Percentiles rank a stretch among this genome's conserved stretches.
phyloP scores from a whole-genome alignment of 352 stramenopile species.

The Poterioochromonas sp. region DNA sequence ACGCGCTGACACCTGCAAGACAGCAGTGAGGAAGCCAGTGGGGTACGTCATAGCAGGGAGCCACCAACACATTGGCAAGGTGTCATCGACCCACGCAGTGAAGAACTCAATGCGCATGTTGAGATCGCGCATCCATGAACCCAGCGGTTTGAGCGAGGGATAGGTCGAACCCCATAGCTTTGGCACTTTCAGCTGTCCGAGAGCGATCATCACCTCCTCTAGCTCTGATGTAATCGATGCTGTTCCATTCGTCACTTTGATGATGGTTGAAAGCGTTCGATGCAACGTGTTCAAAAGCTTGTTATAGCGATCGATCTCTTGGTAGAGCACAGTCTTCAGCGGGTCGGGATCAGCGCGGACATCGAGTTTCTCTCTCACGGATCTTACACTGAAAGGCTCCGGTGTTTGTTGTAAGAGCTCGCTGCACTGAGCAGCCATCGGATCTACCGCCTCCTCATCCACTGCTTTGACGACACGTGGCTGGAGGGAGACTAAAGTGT shows the following conservation, averaged over 20 bases:
- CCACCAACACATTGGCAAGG: conserved; percentile 79
- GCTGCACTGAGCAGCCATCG: conserved; percentile 65
- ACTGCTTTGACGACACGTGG: conserved; percentile 38
- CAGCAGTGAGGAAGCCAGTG: conserved; percentile 85
- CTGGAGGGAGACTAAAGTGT: conserved; percentile 76
- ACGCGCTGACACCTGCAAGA: conserved; percentile 82
- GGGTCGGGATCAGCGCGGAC: conserved; percentile 70
- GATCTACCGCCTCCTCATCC: conserved; percentile 71
- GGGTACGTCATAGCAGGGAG: conserved; percentile 90
- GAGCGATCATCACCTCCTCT: conserved; percentile 77
- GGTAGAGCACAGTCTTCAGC: conserved; percentile 83
- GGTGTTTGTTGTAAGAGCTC: conserved; percentile 73
- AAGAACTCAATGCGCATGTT: conserved; percentile 77
- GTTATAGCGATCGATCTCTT: conserved; percentile 85
- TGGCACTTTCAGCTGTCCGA: conserved; percentile 73
- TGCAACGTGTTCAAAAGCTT: conserved; percentile 67
- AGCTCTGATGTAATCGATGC: conserved; percentile 88
- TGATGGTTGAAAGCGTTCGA: conserved; percentile 63
- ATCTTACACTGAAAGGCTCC: conserved; percentile 70
- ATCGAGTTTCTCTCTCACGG: conserved; percentile 58
- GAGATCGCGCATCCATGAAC: conserved; percentile 79
- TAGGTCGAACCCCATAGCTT: conserved; percentile 83
- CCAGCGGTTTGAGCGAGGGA: conserved; percentile 82
- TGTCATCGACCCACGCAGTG: conserved; percentile 67
- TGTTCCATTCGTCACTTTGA: conserved; percentile 78